Evolutionary conservation across 2,329 filamentous ascomycete genomes (phyloP).

Genomic region (Chaetomium strumarium): DNA sequence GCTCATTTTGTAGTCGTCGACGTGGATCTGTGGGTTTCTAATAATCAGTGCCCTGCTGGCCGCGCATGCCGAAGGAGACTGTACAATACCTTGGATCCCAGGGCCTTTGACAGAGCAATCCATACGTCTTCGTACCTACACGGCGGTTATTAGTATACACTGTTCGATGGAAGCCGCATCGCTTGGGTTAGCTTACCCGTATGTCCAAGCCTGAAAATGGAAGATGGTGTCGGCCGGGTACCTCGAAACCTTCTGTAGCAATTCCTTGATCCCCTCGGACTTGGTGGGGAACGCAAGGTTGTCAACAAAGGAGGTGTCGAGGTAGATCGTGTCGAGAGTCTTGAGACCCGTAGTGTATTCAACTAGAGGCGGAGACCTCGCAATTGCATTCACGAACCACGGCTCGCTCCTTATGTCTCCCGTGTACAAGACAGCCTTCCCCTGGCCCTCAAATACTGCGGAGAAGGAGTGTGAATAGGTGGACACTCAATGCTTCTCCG

Average conservation of each 20-base stretch:
- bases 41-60: neutral
- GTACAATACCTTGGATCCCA: slow-evolving; percentile 60
- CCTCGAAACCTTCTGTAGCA: slow-evolving; percentile 59
- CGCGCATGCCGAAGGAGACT: neutral
- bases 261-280: slow-evolving; percentile 67
- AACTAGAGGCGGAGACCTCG: slow-evolving; percentile 64
- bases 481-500: neutral
- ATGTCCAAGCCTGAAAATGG: slow-evolving; percentile 85
- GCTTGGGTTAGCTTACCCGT: slow-evolving; percentile 45
- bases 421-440: slow-evolving; percentile 75
- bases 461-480: neutral
- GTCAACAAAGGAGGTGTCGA: slow-evolving; percentile 73
- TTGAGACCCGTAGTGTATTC: slow-evolving; percentile 65
- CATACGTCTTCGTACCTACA: slow-evolving; percentile 79
- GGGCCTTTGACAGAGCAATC: slow-evolving; percentile 67
- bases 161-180: neutral
- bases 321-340: slow-evolving; percentile 72
- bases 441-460: slow-evolving; percentile 65
- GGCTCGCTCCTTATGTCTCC: slow-evolving; percentile 81
- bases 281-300: slow-evolving; percentile 52
- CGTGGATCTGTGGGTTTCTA: slow-evolving; percentile 56
- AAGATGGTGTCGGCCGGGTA: slow-evolving; percentile 74
- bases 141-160: slow-evolving; percentile 4
- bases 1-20: slow-evolving; percentile 72
- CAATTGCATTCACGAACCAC: slow-evolving; percentile 75